Percentiles rank a stretch among this genome's conserved stretches.
These are phyloP conservation scores for Coniella vitis DNA, from an alignment of 2,329 filamentous ascomycete species.

Conservation along the genomic window DNA sequence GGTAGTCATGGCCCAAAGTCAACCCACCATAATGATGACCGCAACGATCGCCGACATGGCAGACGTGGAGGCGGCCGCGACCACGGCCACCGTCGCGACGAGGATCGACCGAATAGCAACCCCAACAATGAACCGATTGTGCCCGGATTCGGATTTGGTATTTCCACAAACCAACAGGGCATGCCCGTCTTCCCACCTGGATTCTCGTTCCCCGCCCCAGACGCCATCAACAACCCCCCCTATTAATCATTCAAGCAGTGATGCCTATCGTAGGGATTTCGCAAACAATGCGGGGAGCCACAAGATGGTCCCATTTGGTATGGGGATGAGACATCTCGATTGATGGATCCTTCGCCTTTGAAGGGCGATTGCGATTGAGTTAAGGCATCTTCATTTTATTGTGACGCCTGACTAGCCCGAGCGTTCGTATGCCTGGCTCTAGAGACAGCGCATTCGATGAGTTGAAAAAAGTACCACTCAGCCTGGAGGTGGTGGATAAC, in stretches of 20 bases:
- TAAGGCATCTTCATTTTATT: too few species aligned
- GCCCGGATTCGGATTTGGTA: constrained; percentile 35
- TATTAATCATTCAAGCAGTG: constrained; percentile 3
- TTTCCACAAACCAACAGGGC: constrained; percentile 39
- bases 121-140: constrained; percentile 24
- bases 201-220: constrained; percentile 29
- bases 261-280: too few species aligned
- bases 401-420: too few species aligned
- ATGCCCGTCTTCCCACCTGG: constrained; percentile 43
- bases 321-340: too few species aligned
- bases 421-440: too few species aligned
- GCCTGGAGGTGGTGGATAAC: too few species aligned
- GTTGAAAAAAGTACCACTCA: too few species aligned
- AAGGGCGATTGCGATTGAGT: too few species aligned
- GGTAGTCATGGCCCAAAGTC: constrained; percentile 60
- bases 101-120: constrained; percentile 21
- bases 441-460: too few species aligned
- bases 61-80: constrained; percentile 15
- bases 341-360: too few species aligned
- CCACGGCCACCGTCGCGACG: constrained; percentile 22
- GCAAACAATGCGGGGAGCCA: too few species aligned
- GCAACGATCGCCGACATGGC: constrained; percentile 16
- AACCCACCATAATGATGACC: constrained; percentile 33
- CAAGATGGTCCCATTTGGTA: too few species aligned
- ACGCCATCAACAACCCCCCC: constrained; percentile 13